A percentile compares a stretch with the other conserved stretches of the same genome.
Evolutionary conservation across 139 green algal genomes (phyloP).

Genomic region (Volvox africanus): DNA sequence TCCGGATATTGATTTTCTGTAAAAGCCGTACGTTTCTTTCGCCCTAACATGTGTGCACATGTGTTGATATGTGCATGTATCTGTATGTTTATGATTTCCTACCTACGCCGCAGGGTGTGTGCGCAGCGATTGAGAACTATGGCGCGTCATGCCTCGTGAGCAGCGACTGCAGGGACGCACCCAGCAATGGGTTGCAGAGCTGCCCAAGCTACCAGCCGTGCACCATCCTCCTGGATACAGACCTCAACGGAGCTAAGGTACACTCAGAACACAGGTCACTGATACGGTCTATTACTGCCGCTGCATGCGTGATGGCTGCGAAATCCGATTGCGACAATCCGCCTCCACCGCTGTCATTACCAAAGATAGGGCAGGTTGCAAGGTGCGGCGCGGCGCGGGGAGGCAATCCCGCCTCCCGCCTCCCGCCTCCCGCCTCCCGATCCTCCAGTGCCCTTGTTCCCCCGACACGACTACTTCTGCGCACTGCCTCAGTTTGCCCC

Average conservation of each 20-base stretch:
- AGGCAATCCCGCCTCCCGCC: background rate
- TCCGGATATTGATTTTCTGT: background rate
- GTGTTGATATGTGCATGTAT: background rate
- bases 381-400: background rate
- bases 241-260: conserved; percentile 19
- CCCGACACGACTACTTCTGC: background rate
- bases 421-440: background rate
- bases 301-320: background rate
- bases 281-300: background rate
- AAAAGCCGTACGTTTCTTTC: background rate
- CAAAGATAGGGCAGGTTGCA: background rate
- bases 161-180: background rate
- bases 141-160: background rate
- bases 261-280: background rate
- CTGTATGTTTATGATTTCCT: background rate
- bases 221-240: conserved; percentile 28
- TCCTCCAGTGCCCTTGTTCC: background rate
- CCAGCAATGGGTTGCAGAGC: background rate
- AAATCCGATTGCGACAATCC: background rate
- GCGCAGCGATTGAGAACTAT: background rate
- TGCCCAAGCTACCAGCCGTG: background rate
- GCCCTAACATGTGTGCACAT: background rate
- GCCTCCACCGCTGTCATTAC: background rate
- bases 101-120: background rate
- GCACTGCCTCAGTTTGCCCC: background rate